Conservation (phyloP, 2,329 filamentous ascomycete genomes). For the Achaetomium macrosporum region DNA sequence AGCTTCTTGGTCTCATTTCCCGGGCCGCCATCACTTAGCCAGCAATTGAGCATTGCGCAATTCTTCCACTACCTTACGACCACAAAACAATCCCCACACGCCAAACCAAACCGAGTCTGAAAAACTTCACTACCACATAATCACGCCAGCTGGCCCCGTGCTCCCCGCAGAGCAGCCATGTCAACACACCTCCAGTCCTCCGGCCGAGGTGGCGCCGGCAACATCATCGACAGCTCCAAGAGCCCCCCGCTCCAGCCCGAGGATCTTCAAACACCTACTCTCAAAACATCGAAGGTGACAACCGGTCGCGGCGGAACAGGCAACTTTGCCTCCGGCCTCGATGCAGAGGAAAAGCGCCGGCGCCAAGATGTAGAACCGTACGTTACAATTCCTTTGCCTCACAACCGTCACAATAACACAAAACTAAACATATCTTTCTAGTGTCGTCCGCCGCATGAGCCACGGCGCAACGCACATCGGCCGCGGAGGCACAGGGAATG, state of each 20-base stretch:
- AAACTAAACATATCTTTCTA: conserved; percentile 24
- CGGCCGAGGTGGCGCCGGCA: conserved; percentile 74
- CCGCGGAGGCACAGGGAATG: conserved; percentile 70
- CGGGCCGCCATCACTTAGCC: no score
- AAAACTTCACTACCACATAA: no score
- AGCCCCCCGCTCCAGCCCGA: conserved; percentile 45
- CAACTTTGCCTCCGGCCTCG: conserved; percentile 74
- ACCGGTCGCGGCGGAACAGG: conserved; percentile 84
- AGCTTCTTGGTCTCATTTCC: no score
- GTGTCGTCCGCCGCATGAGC: conserved; percentile 50
- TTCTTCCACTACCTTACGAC: no score
- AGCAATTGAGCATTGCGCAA: no score
- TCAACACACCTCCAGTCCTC: conserved; percentile 50
- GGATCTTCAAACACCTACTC: conserved; percentile 73
- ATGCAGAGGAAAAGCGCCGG: conserved; percentile 66
- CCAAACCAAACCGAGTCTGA: no score
- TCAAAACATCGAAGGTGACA: conserved; percentile 79
- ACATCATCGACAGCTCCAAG: conserved; percentile 54
- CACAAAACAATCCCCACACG: no score
- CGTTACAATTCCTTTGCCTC: conserved; percentile 30
- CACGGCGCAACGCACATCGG: conserved; percentile 60
- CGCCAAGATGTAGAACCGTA: conserved; percentile 78
- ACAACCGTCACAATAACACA: background rate
- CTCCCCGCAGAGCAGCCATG: conserved; percentile 32
- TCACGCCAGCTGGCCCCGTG: no score